These are phyloP conservation scores for Staphylotrichum tortipilum DNA, from an alignment of 495 filamentous ascomycete species.

Conservation along the genomic window DNA sequence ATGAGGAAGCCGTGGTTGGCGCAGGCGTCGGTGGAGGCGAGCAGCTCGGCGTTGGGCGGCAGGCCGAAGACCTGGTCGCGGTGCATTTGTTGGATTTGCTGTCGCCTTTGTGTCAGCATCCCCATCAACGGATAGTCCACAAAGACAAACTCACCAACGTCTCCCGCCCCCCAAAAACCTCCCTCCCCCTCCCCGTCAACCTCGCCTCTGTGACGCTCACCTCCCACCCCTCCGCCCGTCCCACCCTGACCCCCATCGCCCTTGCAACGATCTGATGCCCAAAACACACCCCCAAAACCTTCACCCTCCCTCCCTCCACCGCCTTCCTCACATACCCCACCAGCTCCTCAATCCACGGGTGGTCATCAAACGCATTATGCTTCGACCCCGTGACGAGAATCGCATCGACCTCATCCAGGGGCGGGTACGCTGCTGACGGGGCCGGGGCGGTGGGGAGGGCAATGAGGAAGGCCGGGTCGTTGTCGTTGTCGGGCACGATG, in stretches of 20 bases:
- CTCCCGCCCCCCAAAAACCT: constrained; percentile 57
- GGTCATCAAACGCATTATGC: constrained; percentile 47
- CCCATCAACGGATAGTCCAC: neutral
- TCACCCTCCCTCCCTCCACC: constrained; percentile 42
- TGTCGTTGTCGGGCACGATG: constrained; percentile 56
- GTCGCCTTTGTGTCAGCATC: neutral
- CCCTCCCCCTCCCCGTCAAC: constrained; percentile 61
- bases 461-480: too few species aligned
- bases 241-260: constrained; percentile 61
- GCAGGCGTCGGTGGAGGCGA: constrained; percentile 62
- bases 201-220: constrained; percentile 61
- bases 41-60: constrained; percentile 50
- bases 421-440: constrained; percentile 49
- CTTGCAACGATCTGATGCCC: constrained; percentile 85
- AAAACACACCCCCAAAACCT: constrained; percentile 76
- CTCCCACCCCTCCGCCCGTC: constrained; percentile 74
- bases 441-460: constrained; percentile 58
- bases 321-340: constrained; percentile 56
- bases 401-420: constrained; percentile 66
- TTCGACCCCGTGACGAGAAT: constrained; percentile 71
- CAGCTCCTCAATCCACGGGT: constrained; percentile 67
- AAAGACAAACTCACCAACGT: constrained; percentile 49
- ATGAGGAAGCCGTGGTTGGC: constrained; percentile 74
- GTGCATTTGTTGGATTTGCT: constrained; percentile 89
- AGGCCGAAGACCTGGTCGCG: constrained; percentile 63